Evolutionary conservation across 1,284 basidiomycete species (phyloP), one percentile per base, ranked within the genome.

Genomic region (Peniophora sp.): DNA sequence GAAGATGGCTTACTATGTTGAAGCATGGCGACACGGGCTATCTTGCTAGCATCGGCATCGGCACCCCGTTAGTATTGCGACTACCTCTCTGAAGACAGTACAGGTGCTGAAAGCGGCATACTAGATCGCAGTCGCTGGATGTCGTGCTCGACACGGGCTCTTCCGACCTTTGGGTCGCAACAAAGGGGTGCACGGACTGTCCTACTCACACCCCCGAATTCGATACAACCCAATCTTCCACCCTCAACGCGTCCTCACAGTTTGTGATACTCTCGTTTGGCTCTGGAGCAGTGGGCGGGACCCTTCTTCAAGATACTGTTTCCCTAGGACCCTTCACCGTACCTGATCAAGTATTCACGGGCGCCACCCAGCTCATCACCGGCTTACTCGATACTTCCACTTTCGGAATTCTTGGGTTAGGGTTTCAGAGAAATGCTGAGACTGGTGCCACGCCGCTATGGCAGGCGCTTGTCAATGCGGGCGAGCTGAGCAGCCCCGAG

Each of bases 401-500:
- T 1, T 65, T 64, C 3, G 70, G 70, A 1, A 56, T 72, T 9
- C 63, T 71, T 58, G 72, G 71, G 11, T 61, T 72, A 22, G 71
- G 60, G 0, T 74, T 68, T 57, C 55, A 63, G 44, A 59, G 59
- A 10, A 68, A 72, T 52, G 63, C 69, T 0, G 56, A 65, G 0
- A 66, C 69, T 11, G 62, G 65, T 35, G 69, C 71, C 6, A 70
- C 68, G 38, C 74, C 74, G 2, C 70, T 75, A 59, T 74, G 73
- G 71, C 39, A 41, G 16, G 39, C 39, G 6, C 39, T 41, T 5
- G 16, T 22, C n/a, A n/a, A 41, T 8, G 16, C 39, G n/a, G 20
- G 20, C 5, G 39, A 17, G 8, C 85, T 83, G 79, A 73, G 81
- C 50, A 62, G 74, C 8, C 79, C 84, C 0, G 61, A 89, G 43